Evolutionary conservation across 106 monocot species (phyloP), one percentile per base, ranked within the genome.

Genomic region (Apostasia shenzhenica): DNA sequence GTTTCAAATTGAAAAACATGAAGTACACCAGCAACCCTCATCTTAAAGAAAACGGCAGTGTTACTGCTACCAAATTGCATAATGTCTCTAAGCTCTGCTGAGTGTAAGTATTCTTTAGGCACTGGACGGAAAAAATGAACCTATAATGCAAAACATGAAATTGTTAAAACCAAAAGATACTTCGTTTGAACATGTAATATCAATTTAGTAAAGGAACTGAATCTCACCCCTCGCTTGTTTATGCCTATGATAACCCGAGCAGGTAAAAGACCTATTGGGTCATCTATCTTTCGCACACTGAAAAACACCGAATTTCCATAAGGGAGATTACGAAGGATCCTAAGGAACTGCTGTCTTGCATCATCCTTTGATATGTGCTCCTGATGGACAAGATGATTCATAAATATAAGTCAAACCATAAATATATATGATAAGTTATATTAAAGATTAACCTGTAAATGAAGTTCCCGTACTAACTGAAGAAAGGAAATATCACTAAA

Each of bases 11-110:
- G 99, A 49, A 99, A 99, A 66, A 99, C 82, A 67, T 99, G 99
- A 67, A 99, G 99, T 42, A 88, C 93, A 54, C 99, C 99, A 75
- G 93, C 99, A 71, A 99, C 99, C 66, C 99, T 86, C 93, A 99
- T 99, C 79, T 99, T 99, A 68, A 99, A 99, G 70, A 99, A 93
- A 52, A 99, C 93, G 70, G 99, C 93, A 67, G 85, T 85, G 59
- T 99, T 93, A 71, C 93, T 99, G 85, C 93, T 93, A 64, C 99
- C 99, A 80, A 99, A 99, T 72, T 99, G 99, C 93, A 99, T 99
- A n/a, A 99, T 99, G 57, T 99, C 99, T 80, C 99, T 87, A 45
- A 99, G 66, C 72, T 99, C 99, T 57, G 99, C 92, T 71, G 99
- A 99, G 69, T 99, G 99, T 54, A 99, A 73, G 67, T 99, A 99